Evolutionary conservation across 2,329 filamentous ascomycete genomes (phyloP), one percentile per base, ranked within the genome.

Genomic region (Trichophyton equinum): DNA sequence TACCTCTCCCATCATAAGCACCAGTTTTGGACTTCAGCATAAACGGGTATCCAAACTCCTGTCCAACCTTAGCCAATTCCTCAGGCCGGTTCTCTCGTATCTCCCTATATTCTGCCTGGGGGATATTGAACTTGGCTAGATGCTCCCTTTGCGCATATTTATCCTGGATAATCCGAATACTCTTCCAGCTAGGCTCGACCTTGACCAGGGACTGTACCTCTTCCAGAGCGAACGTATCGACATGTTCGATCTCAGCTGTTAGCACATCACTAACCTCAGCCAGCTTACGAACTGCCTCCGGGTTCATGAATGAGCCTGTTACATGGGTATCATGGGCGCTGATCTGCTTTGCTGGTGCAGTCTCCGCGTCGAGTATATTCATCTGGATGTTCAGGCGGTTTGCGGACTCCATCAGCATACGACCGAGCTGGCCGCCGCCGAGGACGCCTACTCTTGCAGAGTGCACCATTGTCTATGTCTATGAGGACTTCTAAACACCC

Each of bases 171-270:
- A 87, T 85, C 33, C 89, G 83, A 60, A 97, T 81, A 1, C 91
- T 95, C 75, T 84, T 83, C 87, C 89, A 95, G 62, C 85, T 89
- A 1, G 91, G 91, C 70, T 96, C 85, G 1, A 89, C 80, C 46
- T 84, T 78, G 47, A 87, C 81, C 65, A 82, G 75, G 3, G 87
- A 83, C 20, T 64, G 72, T 61, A 96, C 84, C 70, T 95, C 88
- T 74, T 96, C 89, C 3, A 96, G 81, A 25, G 94, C 86, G 59
- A 89, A 80, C n/a, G 90, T 94, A 73, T 96, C 85, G 62, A 96
- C 87, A 75, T 96, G 92, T 78, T 97, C 92, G 65, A 96, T 96
- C 75, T 97, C 92, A 13, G 95, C 89, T 0, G 91, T 96, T 63
- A 96, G 78, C 15, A 95, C 83, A 71, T 95, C 89, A 67, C 85